A percentile compares a stretch with the other conserved stretches of the same genome.
Conservation (phyloP, 257 asterid species). For the Ilex aquifolium region DNA sequence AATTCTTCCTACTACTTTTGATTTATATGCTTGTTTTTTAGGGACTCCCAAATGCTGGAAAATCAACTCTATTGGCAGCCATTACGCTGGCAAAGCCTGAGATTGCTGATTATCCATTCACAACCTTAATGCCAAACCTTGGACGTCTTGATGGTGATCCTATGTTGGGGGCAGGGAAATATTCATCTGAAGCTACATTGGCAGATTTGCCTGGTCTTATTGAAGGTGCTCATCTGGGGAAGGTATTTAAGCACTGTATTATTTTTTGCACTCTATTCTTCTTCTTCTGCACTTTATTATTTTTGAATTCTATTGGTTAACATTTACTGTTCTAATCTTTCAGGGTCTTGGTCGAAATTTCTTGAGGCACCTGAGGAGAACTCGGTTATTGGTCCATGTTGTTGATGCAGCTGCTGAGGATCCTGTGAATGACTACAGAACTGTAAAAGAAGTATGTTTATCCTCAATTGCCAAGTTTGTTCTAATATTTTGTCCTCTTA, state of each 20-base stretch:
- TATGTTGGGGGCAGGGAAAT: slow-evolving; percentile 66
- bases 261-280: no score
- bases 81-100: slow-evolving; percentile 92
- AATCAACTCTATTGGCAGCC: slow-evolving; percentile 84
- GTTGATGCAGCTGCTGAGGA: slow-evolving; percentile 78
- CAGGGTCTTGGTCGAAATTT: slow-evolving; percentile 98
- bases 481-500: not conserved
- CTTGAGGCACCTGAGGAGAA: slow-evolving; percentile 96
- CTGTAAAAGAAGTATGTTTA: slow-evolving; percentile 74
- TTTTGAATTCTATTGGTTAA: slow-evolving; percentile 6
- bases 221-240: slow-evolving; percentile 98
- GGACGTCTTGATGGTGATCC: slow-evolving; percentile 98
- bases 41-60: slow-evolving; percentile 99
- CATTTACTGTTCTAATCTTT: slow-evolving; percentile 5
- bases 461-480: not conserved
- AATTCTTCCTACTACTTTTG: not conserved
- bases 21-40: slow-evolving; percentile 20
- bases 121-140: slow-evolving; percentile 94
- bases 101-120: slow-evolving; percentile 96
- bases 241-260: slow-evolving; percentile 37
- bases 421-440: slow-evolving; percentile 84
- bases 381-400: slow-evolving; percentile 86
- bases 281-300: slow-evolving; percentile 1
- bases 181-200: slow-evolving; percentile 86
- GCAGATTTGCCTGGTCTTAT: slow-evolving; percentile 99